These are phyloP conservation scores for Rubus idaeus DNA, from an alignment of 306 rosid species.

Conservation along the genomic window DNA sequence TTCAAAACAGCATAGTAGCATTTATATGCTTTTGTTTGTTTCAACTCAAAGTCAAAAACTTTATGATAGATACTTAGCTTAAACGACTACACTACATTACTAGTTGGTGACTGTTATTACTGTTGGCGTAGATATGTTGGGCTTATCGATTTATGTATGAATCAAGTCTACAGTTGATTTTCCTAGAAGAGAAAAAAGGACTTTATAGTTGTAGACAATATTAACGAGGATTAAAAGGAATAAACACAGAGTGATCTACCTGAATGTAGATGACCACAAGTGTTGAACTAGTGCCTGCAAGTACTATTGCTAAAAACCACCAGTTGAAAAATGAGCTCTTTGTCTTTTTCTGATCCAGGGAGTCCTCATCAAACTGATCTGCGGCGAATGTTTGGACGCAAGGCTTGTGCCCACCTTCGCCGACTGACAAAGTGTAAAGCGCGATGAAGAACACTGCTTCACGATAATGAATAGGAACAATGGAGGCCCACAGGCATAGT, in stretches of 20 bases:
- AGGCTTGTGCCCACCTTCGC: conserved; percentile 81
- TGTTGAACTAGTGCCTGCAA: conserved; percentile 50
- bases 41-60: too few relatives aligned
- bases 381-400: conserved; percentile 91
- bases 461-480: conserved; percentile 12
- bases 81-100: too few relatives aligned
- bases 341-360: conserved; percentile 46
- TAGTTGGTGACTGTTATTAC: too few relatives aligned
- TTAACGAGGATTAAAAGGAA: too few relatives aligned
- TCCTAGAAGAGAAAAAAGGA: too few relatives aligned
- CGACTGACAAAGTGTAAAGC: conserved; percentile 57
- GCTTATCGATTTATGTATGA: too few relatives aligned
- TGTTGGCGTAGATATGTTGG: too few relatives aligned
- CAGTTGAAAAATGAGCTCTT: conserved; percentile 84
- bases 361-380: conserved; percentile 73
- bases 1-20: background rate
- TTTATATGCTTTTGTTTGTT: too few relatives aligned
- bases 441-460: conserved; percentile 44
- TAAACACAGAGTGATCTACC: conserved; percentile 31
- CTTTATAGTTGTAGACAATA: too few relatives aligned
- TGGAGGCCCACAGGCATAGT: conserved; percentile 53
- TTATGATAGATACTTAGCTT: too few relatives aligned
- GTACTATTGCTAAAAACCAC: conserved; percentile 72
- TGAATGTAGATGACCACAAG: conserved; percentile 62
- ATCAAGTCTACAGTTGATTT: too few relatives aligned